A percentile compares a stretch with the other conserved stretches of the same genome.
phyloP scores from a whole-genome alignment of 208 protist genomes.

The Phytomonas francai region DNA sequence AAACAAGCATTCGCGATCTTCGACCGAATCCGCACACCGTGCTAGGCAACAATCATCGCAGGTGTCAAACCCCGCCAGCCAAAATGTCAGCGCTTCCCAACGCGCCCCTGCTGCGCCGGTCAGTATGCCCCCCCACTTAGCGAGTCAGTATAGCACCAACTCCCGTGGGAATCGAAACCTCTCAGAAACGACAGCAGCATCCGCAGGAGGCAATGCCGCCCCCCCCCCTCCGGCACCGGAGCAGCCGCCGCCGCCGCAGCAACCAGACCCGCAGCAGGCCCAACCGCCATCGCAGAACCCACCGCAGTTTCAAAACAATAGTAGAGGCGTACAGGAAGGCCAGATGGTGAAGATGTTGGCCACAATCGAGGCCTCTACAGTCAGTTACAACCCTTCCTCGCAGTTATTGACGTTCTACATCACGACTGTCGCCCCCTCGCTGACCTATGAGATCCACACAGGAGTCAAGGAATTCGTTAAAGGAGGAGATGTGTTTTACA shows the following conservation, averaged over 20 bases:
- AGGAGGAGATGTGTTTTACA: constrained; percentile 63
- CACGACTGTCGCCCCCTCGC: constrained; percentile 50
- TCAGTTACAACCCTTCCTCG: constrained; percentile 53
- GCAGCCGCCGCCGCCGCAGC: constrained; percentile 17
- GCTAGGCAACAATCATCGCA: background rate
- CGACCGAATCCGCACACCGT: background rate
- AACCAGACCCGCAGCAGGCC: constrained; percentile 19
- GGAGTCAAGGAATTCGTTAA: constrained; percentile 84
- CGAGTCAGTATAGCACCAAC: constrained; percentile 55
- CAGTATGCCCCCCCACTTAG: constrained; percentile 67
- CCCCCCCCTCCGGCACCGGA: constrained; percentile 11
- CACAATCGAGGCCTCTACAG: constrained; percentile 79
- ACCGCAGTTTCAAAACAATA: constrained; percentile 12
- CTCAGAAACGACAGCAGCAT: no score
- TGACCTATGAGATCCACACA: constrained; percentile 88
- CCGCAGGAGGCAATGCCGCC: constrained; percentile 8
- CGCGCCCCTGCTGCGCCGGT: constrained; percentile 13
- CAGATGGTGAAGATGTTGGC: constrained; percentile 90
- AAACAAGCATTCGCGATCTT: constrained; percentile 1
- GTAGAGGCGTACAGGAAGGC: constrained; percentile 77
- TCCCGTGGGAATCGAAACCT: constrained; percentile 9
- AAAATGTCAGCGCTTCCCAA: constrained; percentile 4
- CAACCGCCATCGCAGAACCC: constrained; percentile 7
- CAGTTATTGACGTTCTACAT: constrained; percentile 75
- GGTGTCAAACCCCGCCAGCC: background rate